Percentiles rank a stretch among this genome's conserved stretches.
phyloP scores from a whole-genome alignment of 768 basidiomycete species.

The Suillus clintonianus region DNA sequence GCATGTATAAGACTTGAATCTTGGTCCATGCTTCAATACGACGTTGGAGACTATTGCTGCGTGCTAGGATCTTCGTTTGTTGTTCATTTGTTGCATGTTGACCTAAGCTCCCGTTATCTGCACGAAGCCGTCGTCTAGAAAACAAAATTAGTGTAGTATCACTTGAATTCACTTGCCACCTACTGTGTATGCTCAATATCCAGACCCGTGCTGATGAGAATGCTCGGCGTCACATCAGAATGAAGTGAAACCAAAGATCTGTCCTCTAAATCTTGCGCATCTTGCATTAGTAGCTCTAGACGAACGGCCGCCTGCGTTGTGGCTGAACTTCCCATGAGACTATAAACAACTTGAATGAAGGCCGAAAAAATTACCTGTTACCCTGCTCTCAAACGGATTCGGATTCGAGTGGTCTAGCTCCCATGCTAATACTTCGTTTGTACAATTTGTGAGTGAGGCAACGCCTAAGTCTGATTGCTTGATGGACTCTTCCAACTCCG shows the following conservation, averaged over 20 bases:
- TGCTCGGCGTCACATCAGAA: conserved; percentile 18
- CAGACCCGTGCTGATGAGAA: conserved; percentile 30
- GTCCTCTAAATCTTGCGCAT: conserved; percentile 11
- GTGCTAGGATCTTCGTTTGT: neutral
- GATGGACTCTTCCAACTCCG: neutral
- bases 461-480: neutral
- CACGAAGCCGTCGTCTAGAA: neutral
- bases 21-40: conserved; percentile 4
- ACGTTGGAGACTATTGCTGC: neutral
- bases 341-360: conserved; percentile 5
- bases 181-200: conserved; percentile 38
- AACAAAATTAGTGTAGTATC: neutral
- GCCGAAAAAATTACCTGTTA: conserved; percentile 1
- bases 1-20: conserved; percentile 9
- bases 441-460: conserved; percentile 20
- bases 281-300: conserved; percentile 24
- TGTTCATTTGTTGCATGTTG: neutral
- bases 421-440: conserved; percentile 17
- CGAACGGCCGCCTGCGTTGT: conserved; percentile 15
- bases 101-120: neutral
- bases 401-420: conserved; percentile 17
- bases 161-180: conserved; percentile 10
- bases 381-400: conserved; percentile 22
- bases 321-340: conserved; percentile 5
- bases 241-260: neutral